Conservation (phyloP, 1,139 yeast species). For the Scheffersomyces parashehatae region DNA sequence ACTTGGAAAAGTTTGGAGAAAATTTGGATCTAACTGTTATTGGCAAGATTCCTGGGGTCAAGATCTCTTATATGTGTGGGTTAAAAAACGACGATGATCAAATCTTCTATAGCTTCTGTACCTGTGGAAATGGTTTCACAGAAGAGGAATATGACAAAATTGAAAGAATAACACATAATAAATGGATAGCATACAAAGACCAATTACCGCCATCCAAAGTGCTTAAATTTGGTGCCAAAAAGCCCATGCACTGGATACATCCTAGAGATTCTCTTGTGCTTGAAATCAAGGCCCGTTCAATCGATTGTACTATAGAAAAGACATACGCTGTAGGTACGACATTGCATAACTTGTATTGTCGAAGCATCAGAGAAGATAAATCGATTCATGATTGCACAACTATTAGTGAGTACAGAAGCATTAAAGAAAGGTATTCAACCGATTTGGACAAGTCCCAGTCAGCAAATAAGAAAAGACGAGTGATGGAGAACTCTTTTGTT, state of each 20-base stretch:
- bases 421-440: conserved; percentile 30
- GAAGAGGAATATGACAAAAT: conserved; percentile 61
- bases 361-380: conserved; percentile 70
- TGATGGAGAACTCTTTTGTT: conserved; percentile 9
- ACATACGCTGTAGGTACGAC: conserved; percentile 70
- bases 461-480: conserved; percentile 22
- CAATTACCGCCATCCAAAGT: conserved; percentile 43
- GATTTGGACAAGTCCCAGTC: conserved; percentile 29
- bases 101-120: conserved; percentile 61
- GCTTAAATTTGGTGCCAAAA: conserved; percentile 58
- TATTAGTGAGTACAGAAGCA: conserved; percentile 49
- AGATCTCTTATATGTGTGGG: conserved; percentile 78
- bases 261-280: conserved; percentile 77
- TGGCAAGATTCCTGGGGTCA: conserved; percentile 75
- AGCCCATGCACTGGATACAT: conserved; percentile 76
- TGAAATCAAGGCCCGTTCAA: conserved; percentile 82
- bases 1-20: conserved; percentile 82
- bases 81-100: conserved; percentile 37
- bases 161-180: conserved; percentile 54
- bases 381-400: conserved; percentile 56
- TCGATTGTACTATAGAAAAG: conserved; percentile 49
- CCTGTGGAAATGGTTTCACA: conserved; percentile 84
- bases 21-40: conserved; percentile 77
- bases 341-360: conserved; percentile 74
- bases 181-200: conserved; percentile 54